These are phyloP conservation scores for Plasmodium fragile DNA, from an alignment of 169 alveolate species.

Conservation along the genomic window DNA sequence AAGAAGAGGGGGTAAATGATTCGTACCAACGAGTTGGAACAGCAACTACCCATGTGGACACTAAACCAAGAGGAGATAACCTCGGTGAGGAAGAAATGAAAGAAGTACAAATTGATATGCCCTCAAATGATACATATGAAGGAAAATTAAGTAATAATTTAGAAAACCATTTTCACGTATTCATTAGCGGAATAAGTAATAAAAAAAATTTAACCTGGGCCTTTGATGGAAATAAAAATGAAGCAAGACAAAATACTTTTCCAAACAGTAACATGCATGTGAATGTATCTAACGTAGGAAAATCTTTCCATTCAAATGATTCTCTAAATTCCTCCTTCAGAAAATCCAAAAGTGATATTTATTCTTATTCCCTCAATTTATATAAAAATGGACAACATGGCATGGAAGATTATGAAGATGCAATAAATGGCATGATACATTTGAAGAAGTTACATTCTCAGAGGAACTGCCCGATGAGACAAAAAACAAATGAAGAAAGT, in stretches of 20 bases:
- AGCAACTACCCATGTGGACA: background rate
- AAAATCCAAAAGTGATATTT: conserved; percentile 31
- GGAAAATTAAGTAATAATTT: conserved; percentile 13
- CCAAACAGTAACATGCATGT: conserved; percentile 39
- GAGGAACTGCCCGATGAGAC: background rate
- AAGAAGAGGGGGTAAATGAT: background rate
- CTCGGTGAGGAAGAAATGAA: background rate
- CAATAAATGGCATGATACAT: background rate
- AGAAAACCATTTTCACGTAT: conserved; percentile 13
- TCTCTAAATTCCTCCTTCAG: background rate
- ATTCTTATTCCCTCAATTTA: background rate
- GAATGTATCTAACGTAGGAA: conserved; percentile 59
- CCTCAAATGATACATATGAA: conserved; percentile 30
- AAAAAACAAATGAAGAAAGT: background rate
- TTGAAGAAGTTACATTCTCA: background rate
- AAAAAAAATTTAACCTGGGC: conserved; percentile 68
- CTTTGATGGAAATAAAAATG: conserved; percentile 67
- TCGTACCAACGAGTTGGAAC: background rate
- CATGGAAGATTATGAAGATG: background rate
- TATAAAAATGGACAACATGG: background rate
- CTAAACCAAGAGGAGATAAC: background rate
- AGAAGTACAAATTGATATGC: background rate
- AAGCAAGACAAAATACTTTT: background rate
- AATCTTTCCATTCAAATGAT: conserved; percentile 12
- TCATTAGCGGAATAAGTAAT: conserved; percentile 57